Evolutionary conservation across 768 basidiomycete species (phyloP), one percentile per base, ranked within the genome.

Genomic region (Megacollybia marginata): DNA sequence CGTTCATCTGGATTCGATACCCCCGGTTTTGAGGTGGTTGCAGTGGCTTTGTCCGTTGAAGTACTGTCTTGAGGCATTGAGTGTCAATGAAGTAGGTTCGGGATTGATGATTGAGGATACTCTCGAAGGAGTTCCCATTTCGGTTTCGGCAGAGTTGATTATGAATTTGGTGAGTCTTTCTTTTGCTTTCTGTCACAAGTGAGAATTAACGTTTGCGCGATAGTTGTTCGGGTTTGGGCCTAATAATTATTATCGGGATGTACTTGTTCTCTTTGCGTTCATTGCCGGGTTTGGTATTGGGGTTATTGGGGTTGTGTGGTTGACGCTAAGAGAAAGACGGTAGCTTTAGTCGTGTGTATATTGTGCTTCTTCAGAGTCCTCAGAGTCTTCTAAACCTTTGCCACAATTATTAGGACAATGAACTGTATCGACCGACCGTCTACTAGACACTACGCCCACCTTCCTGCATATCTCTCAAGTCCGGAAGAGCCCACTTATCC

Each of bases 21-120:
- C 94, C 4, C 88, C 89, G 2, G 91, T 94, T 2, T 75, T 98
- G 1, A 78, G 94, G 13, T 98, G 94, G 94, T 71, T 97, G 48
- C 86, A 94, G 60, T 97, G 91, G 85, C 57, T 94, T 50, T 87
- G 86, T 48, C 88, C 89, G 35, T 74, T 92, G 44, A 92, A 92
- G 64, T 91, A 82, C 62, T 72, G 75, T 20, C 71, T 90, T n/a
- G 89, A 92, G 61, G 94, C 94, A 5, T 71, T 96, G 13, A 74
- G 85, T 11, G 88, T 96, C 34, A 98, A 98, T 60, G 94, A 97
- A 62, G 91, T 98, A 13, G 82, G 82, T 35, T 85, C 88, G 4
- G 94, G 93, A 2, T 69, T 96, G 33, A 79, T 83, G 80, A 96
- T 96, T 31, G 52, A 78, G 51, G 92, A 93, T 66, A 73, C 71